Conservation (phyloP, 2,329 filamentous ascomycete species). For the Boeremia exigua region DNA sequence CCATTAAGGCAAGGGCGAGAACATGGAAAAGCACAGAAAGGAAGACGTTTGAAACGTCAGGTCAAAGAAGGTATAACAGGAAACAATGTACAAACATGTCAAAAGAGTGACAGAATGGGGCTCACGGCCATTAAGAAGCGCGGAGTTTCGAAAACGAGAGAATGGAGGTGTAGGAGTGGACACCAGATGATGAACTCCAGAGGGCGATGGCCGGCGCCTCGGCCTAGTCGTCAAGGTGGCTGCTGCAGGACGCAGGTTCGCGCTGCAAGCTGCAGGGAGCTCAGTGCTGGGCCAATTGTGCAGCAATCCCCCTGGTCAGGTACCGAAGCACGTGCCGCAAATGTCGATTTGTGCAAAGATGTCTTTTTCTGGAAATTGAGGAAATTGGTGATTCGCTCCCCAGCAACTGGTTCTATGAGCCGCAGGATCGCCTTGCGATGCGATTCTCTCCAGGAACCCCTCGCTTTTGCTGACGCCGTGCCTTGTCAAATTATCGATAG, state of each 20-base stretch:
- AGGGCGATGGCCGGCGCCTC: slow-evolving; percentile 24
- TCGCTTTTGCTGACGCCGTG: slow-evolving; percentile 17
- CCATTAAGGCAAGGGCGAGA: slow-evolving; percentile 40
- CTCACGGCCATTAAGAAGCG: slow-evolving; percentile 45
- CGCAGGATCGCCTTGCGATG: slow-evolving; percentile 20
- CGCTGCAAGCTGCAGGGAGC: slow-evolving; percentile 33
- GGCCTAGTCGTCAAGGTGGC: slow-evolving; percentile 24
- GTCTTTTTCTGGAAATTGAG: slow-evolving; percentile 15
- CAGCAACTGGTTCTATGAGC: slow-evolving; percentile 15
- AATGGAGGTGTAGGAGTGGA: slow-evolving; percentile 39
- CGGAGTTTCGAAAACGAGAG: slow-evolving; percentile 35
- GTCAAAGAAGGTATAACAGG: slow-evolving; percentile 42
- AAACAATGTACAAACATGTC: slow-evolving; percentile 42
- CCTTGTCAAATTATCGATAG: slow-evolving; percentile 35
- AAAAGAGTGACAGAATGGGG: slow-evolving; percentile 44
- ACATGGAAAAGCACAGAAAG: slow-evolving; percentile 26
- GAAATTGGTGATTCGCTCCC: slow-evolving; percentile 21
- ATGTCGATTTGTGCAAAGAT: slow-evolving; percentile 21
- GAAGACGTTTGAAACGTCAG: slow-evolving; percentile 28
- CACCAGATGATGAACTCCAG: slow-evolving; percentile 36
- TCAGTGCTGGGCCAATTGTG: slow-evolving; percentile 36
- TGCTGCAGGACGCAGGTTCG: slow-evolving; percentile 44
- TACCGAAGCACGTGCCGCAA: slow-evolving; percentile 34
- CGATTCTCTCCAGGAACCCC: slow-evolving; percentile 33
- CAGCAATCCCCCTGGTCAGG: slow-evolving; percentile 23